Percentiles rank a stretch among this genome's conserved stretches.
Conservation (phyloP, 371 early-diverging fungal species). For the Actinomortierella ambigua region DNA sequence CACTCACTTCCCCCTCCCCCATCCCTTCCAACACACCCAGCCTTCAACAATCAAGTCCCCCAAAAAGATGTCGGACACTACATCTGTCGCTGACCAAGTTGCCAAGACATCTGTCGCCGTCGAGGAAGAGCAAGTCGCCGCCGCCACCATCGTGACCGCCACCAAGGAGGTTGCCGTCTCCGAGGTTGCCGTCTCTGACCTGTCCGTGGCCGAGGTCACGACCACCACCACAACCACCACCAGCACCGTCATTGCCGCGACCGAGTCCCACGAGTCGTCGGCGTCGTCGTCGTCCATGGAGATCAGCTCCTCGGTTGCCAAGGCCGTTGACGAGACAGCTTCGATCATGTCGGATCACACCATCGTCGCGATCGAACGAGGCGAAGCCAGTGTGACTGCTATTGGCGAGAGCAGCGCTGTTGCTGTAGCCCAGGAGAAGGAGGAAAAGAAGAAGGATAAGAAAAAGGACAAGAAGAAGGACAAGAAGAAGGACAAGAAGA, state of each 20-base stretch:
- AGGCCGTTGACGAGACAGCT: not conserved
- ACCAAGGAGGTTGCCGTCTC: constrained; percentile 5
- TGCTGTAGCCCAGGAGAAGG: constrained; percentile 84
- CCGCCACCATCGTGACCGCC: not conserved
- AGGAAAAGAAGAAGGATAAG: constrained; percentile 46
- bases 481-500: constrained; percentile 66
- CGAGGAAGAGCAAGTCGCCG: too few species aligned
- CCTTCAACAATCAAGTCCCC: too few species aligned
- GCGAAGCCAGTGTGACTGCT: not conserved
- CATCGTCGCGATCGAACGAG: not conserved
- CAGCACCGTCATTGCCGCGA: constrained; percentile 2
- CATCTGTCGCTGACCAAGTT: not conserved
- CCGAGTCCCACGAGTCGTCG: not conserved
- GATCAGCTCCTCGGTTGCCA: constrained; percentile 3
- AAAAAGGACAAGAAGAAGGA: constrained; percentile 75
- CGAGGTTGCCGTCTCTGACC: not conserved
- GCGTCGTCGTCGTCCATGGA: too few species aligned
- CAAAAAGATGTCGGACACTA: constrained; percentile 1
- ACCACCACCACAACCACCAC: constrained; percentile 2
- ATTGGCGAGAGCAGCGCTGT: constrained; percentile 74
- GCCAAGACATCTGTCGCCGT: too few species aligned
- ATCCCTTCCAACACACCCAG: too few species aligned
- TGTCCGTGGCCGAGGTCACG: constrained; percentile 17
- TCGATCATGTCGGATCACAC: not conserved
- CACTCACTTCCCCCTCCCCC: too few species aligned